phyloP scores from a whole-genome alignment of 2,329 filamentous ascomycete species.

The Ascochyta fabae region DNA sequence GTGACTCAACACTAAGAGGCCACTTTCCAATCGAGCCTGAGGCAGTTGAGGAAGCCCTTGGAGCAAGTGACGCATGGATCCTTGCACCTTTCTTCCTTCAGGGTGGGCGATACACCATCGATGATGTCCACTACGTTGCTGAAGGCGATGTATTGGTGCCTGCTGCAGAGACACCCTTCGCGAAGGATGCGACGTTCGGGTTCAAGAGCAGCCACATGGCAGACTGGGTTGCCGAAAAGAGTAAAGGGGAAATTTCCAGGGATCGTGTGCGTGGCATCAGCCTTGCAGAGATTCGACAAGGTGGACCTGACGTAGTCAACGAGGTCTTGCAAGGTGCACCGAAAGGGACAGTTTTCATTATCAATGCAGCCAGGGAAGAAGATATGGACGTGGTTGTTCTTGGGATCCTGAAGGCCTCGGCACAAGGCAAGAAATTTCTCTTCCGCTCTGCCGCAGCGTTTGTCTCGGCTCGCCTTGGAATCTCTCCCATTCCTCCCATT shows the following conservation, averaged over 20 bases:
- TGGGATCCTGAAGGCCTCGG: conserved; percentile 54
- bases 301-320: conserved; percentile 53
- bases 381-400: conserved; percentile 64
- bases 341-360: conserved; percentile 55
- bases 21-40: conserved; percentile 65
- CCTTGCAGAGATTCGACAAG: conserved; percentile 57
- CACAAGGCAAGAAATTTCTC: conserved; percentile 52
- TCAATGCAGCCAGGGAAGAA: conserved; percentile 61
- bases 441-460: conserved; percentile 57
- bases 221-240: conserved; percentile 63
- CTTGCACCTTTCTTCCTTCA: conserved; percentile 66
- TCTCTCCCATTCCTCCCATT: conserved; percentile 59
- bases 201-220: conserved; percentile 61
- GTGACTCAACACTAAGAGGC: conserved; percentile 64
- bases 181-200: conserved; percentile 64
- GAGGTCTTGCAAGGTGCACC: conserved; percentile 49
- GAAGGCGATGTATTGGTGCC: conserved; percentile 59
- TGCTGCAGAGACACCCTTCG: conserved; percentile 62
- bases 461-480: conserved; percentile 60
- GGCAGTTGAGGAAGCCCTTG: conserved; percentile 58
- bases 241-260: conserved; percentile 49
- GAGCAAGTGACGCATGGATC: conserved; percentile 60
- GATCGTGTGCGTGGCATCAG: conserved; percentile 55
- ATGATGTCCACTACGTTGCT: conserved; percentile 65
- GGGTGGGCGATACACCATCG: conserved; percentile 63